phyloP scores from a whole-genome alignment of 768 basidiomycete species.

The Ephemerocybe angulata region DNA sequence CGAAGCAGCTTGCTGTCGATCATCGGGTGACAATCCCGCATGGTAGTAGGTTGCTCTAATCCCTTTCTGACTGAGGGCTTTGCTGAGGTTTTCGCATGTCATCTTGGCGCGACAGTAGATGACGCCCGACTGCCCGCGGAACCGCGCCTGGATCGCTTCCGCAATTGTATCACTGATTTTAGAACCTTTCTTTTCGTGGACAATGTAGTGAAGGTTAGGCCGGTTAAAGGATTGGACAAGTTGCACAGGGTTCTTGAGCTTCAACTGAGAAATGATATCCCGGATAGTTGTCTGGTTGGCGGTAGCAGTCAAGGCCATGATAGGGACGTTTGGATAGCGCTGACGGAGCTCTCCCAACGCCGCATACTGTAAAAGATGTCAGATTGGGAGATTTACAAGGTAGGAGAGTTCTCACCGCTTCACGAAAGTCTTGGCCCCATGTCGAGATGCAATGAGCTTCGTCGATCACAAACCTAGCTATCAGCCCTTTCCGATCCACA shows the following conservation, averaged over 20 bases:
- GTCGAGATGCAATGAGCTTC: constrained; percentile 94
- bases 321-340: constrained; percentile 75
- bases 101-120: constrained; percentile 76
- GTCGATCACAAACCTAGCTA: constrained; percentile 92
- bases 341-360: constrained; percentile 63
- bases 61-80: constrained; percentile 54
- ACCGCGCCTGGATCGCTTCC: constrained; percentile 58
- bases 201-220: constrained; percentile 82
- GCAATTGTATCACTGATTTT: constrained; percentile 59
- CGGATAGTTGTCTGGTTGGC: constrained; percentile 74
- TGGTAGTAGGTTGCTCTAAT: constrained; percentile 81
- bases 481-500: constrained; percentile 51
- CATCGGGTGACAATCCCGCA: constrained; percentile 63
- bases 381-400: background rate
- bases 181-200: constrained; percentile 39
- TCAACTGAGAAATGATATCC: constrained; percentile 74
- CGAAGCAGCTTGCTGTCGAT: constrained; percentile 58
- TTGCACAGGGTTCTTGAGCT: constrained; percentile 52
- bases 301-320: constrained; percentile 96
- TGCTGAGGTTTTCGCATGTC: constrained; percentile 80
- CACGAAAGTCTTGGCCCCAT: constrained; percentile 93
- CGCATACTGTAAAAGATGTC: constrained; percentile 50
- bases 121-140: constrained; percentile 66
- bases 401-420: constrained; percentile 49
- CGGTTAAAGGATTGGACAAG: constrained; percentile 90